Evolutionary conservation across 768 basidiomycete genomes (phyloP), one percentile per base, ranked within the genome.

Genomic region (Trametopsis cervina): DNA sequence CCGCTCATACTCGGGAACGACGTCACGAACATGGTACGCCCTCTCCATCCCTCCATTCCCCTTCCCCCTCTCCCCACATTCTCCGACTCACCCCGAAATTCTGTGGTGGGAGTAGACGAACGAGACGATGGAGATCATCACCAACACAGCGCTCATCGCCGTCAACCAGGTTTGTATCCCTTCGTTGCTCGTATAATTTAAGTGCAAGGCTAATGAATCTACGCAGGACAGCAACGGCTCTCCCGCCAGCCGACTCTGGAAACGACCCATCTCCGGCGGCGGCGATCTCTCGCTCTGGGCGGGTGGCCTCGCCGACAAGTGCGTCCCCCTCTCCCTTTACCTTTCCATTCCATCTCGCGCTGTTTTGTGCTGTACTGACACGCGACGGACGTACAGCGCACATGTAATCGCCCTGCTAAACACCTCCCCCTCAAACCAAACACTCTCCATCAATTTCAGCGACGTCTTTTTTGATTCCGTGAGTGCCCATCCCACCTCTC

Each of bases 1-100:
- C 69, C 70, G 0, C 60, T 72, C 9, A 70, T 71, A 37, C 59
- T 72, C 4, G 71, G 71, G 0, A 67, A 71, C 53, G 68, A 71
- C 43, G 48, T 70, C 15, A 64, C 63, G 4, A 56, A 56, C 42
- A 71, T 70, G 70, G 66, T 66, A 26, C 13, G 52, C 35, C 2
- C 21, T 24, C 13, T 1, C 38, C 21, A 6, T 23, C 2, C 18
- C 17, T 4, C 20, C 4, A 10, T 26, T 29, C n/a, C 17, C 11
- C 11, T 26, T 25, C 26, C 7, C 9, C 24, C 46, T n/a, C 4
- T 38, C n/a, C 38, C n/a, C n/a, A n/a, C n/a, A n/a, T n/a, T n/a
- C n/a, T n/a, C n/a, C n/a, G n/a, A n/a, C n/a, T n/a, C n/a, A n/a
- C n/a, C n/a, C n/a, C n/a, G n/a, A n/a, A n/a, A n/a, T n/a, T n/a